Percentiles rank a stretch among this genome's conserved stretches.
These are phyloP conservation scores for Papiliotrema terrestris DNA, from an alignment of 1,284 basidiomycete genomes.

Conservation along the genomic window DNA sequence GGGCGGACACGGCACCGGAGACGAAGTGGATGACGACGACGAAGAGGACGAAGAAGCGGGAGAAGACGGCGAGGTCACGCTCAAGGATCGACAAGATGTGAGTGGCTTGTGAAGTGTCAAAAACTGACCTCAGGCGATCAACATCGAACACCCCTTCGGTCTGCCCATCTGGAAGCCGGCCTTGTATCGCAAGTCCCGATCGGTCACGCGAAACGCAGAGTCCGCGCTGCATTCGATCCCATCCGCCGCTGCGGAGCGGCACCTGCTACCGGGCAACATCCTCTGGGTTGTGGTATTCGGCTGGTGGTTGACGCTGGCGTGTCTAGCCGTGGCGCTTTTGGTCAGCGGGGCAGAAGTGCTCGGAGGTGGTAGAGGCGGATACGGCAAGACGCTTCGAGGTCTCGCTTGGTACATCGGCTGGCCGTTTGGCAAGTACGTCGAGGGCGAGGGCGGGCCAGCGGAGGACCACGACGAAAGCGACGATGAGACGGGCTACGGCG, in stretches of 20 bases:
- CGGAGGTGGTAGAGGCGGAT: slow-evolving; percentile 71
- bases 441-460: slow-evolving; percentile 62
- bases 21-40: slow-evolving; percentile 32
- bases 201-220: slow-evolving; percentile 94
- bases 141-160: slow-evolving; percentile 98
- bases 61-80: slow-evolving; percentile 82
- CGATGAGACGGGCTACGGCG: slow-evolving; percentile 49
- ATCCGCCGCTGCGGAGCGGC: slow-evolving; percentile 84
- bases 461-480: slow-evolving; percentile 31
- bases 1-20: slow-evolving; percentile 22
- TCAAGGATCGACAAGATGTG: slow-evolving; percentile 94
- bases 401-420: slow-evolving; percentile 94
- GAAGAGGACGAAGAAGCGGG: slow-evolving; percentile 33
- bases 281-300: slow-evolving; percentile 85
- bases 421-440: slow-evolving; percentile 99
- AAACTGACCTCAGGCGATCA: slow-evolving; percentile 59
- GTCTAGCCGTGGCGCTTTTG: slow-evolving; percentile 67
- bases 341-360: slow-evolving; percentile 58
- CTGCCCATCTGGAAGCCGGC: slow-evolving; percentile 99
- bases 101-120: slow-evolving; percentile 20
- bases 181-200: slow-evolving; percentile 95
- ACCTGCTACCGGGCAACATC: slow-evolving; percentile 87
- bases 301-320: slow-evolving; percentile 81
- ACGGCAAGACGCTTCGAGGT: slow-evolving; percentile 83
- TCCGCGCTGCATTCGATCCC: slow-evolving; percentile 88